Evolutionary conservation across 148 eudicot genomes (phyloP).

Genomic region (Arctostaphylos glauca): DNA sequence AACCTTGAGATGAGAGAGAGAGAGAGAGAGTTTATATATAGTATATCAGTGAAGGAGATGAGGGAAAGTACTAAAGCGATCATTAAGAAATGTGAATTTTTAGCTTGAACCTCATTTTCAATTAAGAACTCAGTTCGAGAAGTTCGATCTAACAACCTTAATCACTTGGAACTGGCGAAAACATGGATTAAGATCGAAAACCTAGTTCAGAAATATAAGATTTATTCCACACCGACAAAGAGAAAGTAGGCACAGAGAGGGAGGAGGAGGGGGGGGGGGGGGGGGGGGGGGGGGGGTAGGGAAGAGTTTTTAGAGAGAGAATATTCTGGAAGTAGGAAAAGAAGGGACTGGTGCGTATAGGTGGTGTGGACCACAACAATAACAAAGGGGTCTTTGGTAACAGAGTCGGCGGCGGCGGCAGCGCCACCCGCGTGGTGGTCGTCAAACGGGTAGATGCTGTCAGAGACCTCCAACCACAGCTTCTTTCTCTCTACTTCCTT

Average conservation of each 20-base stretch:
- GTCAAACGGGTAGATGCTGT: slow-evolving; percentile 22
- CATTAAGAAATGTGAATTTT: neutral
- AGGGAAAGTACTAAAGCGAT: neutral
- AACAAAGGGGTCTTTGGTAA: neutral
- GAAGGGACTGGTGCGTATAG: neutral
- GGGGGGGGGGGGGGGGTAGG: neutral
- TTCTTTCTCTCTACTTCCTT: slow-evolving; percentile 4
- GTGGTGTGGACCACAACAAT: slow-evolving; percentile 6
- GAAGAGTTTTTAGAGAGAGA: neutral
- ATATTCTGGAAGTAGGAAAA: neutral
- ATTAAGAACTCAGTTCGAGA: neutral
- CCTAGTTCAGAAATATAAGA: neutral
- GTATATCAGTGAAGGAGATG: neutral
- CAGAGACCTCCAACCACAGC: slow-evolving; percentile 10
- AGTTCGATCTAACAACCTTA: neutral
- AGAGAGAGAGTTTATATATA: neutral
- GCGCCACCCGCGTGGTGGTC: slow-evolving; percentile 22
- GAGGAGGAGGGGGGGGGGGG: too few species aligned
- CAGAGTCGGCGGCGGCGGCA: slow-evolving; percentile 22
- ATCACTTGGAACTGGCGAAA: neutral
- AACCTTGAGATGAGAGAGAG: neutral
- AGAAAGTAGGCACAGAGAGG: neutral
- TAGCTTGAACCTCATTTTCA: slow-evolving; percentile 5
- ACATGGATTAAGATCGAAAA: slow-evolving; percentile 11
- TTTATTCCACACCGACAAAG: neutral